These are phyloP conservation scores for Haplographium delicatum DNA, from an alignment of 495 filamentous ascomycete species.

Conservation along the genomic window DNA sequence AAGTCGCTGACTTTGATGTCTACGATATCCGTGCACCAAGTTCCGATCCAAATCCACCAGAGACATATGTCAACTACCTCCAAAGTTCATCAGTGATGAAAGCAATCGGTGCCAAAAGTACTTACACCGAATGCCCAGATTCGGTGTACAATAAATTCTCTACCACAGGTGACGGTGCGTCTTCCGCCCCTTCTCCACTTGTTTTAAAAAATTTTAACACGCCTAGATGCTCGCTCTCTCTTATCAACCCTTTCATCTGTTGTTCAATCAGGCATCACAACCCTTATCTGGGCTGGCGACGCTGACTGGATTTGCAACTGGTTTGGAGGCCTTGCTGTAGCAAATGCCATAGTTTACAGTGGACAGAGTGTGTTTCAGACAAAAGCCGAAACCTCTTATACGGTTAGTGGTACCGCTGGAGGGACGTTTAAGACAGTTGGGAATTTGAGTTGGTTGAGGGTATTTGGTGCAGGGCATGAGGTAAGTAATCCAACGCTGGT, in stretches of 20 bases:
- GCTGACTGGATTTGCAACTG: slow-evolving; percentile 56
- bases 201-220: slow-evolving; percentile 17
- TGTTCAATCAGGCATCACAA: slow-evolving; percentile 41
- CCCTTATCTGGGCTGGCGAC: slow-evolving; percentile 52
- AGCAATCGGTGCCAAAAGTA: slow-evolving; percentile 45
- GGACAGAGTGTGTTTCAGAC: slow-evolving; percentile 35
- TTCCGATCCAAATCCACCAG: slow-evolving; percentile 42
- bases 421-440: slow-evolving; percentile 47
- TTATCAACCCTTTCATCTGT: slow-evolving; percentile 41
- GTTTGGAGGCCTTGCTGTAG: slow-evolving; percentile 39
- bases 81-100: slow-evolving; percentile 33
- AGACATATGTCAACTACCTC: slow-evolving; percentile 43
- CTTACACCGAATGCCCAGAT: slow-evolving; percentile 42
- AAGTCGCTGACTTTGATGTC: slow-evolving; percentile 37
- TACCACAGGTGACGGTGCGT: slow-evolving; percentile 41
- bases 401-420: slow-evolving; percentile 38
- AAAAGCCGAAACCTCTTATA: slow-evolving; percentile 38
- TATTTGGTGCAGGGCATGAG: slow-evolving; percentile 50
- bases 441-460: slow-evolving; percentile 46
- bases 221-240: slow-evolving; percentile 38
- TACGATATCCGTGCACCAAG: slow-evolving; percentile 46
- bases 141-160: slow-evolving; percentile 36
- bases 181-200: neutral
- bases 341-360: slow-evolving; percentile 37
- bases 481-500: slow-evolving; percentile 27